phyloP scores from a whole-genome alignment of 768 basidiomycete species.

The Pisolithus sp. region DNA sequence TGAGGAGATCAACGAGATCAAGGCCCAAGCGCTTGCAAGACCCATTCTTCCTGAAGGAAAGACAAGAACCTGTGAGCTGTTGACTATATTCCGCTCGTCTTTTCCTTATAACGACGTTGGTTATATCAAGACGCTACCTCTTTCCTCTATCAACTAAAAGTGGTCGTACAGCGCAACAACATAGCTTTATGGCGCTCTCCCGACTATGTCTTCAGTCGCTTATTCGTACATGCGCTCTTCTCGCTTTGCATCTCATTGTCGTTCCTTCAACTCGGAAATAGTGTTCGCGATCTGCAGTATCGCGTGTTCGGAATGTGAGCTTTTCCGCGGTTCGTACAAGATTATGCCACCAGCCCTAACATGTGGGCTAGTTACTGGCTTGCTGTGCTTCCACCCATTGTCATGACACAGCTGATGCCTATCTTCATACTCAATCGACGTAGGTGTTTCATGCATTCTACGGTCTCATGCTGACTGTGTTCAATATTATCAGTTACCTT shows the following conservation, averaged over 20 bases:
- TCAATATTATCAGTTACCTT: slow-evolving; percentile 27
- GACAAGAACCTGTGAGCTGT: slow-evolving; percentile 42
- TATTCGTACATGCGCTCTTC: slow-evolving; percentile 69
- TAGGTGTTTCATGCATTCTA: slow-evolving; percentile 24
- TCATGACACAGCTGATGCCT: slow-evolving; percentile 69
- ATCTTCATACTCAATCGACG: slow-evolving; percentile 71
- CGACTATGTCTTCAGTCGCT: slow-evolving; percentile 77
- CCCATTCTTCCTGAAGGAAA: slow-evolving; percentile 35
- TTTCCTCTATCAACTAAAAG: slow-evolving; percentile 65
- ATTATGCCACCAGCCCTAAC: background rate
- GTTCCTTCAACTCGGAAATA: slow-evolving; percentile 68
- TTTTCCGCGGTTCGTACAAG: background rate
- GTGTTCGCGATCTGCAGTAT: slow-evolving; percentile 66
- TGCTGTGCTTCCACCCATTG: slow-evolving; percentile 60
- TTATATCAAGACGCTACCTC: slow-evolving; percentile 59
- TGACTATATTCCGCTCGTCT: background rate
- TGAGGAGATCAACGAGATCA: slow-evolving; percentile 42
- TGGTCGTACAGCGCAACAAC: slow-evolving; percentile 62
- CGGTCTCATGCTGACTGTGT: background rate
- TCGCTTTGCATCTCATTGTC: slow-evolving; percentile 70
- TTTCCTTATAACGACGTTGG: background rate
- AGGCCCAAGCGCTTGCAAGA: slow-evolving; percentile 38
- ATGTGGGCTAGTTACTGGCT: slow-evolving; percentile 50
- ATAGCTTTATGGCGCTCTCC: slow-evolving; percentile 75
- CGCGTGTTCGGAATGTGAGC: slow-evolving; percentile 73